Evolutionary conservation across 768 basidiomycete genomes (phyloP), one percentile per base, ranked within the genome.

Genomic region (Plicaturopsis crispa): DNA sequence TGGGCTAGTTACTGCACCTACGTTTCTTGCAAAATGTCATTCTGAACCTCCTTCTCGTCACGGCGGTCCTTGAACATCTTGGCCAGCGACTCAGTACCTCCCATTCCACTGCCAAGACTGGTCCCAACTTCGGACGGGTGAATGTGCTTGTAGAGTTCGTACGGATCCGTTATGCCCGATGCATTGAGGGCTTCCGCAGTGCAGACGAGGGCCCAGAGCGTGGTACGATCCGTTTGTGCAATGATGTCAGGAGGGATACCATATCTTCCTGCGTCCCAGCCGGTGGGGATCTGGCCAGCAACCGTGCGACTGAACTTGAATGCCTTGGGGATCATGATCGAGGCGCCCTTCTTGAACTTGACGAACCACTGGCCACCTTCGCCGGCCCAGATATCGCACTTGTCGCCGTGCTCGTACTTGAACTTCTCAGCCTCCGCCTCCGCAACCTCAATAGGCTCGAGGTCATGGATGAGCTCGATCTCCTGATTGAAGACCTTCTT

Each of bases 31-130:
- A 99, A 69, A 47, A 99, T 86, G 53, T 99, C 96, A 53, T 93
- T 98, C 64, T 98, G 96, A 1, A 98, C 92, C 24, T 97, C 92
- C 59, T 86, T 88, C 68, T 97, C 96, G 54, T 97, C 94, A 28
- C 92, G 85, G 45, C 96, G 84, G 57, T 99, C 96, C 61, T 90
- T 96, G 76, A 99, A 99, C 96, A 99, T 99, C 63, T 87, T 82
- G 36, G 82, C 72, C 65, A 97, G 70, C 53, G 85, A 87, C 42
- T 80, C 78, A 46, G 89, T 78, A 52, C 96, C 96, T 50, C 96
- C 96, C 94, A 99, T 98, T 48, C 96, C 96, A 52, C 89, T 91
- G 40, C 96, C 96, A 43, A 99, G 66, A 40, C 83, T 78, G 3
- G 92, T 89, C 42, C 96, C 96, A 43, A 98, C 85, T 53, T 98